Conservation (phyloP, 257 asterid species). For the Solanum pennellii region DNA sequence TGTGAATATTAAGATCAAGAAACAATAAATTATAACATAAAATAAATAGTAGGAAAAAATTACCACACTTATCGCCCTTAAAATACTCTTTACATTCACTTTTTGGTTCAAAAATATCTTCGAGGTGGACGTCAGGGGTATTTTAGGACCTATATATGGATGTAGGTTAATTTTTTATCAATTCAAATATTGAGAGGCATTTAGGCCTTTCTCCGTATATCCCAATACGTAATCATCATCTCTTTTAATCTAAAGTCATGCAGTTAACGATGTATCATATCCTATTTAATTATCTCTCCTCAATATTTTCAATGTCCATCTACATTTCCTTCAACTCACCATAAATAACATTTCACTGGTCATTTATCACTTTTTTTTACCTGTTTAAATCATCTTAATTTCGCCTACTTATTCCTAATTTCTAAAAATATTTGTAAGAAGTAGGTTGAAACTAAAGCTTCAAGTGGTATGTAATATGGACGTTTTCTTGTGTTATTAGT, state of each 20-base stretch:
- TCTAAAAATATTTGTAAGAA: no score
- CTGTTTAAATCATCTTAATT: no score
- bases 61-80: fast-evolving
- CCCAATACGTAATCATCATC: not conserved
- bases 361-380: not conserved
- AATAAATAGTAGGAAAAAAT: not conserved
- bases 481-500: not conserved
- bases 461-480: not conserved
- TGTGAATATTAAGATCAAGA: not conserved
- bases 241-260: not conserved
- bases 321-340: not conserved
- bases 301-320: not conserved
- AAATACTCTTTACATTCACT: no score
- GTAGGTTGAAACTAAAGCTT: no score
- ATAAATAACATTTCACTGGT: not conserved
- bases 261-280: no score
- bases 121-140: no score
- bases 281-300: no score
- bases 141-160: no score
- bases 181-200: no score
- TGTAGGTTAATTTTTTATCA: no score
- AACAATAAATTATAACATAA: not conserved
- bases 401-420: no score
- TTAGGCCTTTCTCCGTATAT: not conserved
- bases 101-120: no score